Evolutionary conservation across 2,329 filamentous ascomycete species (phyloP).

Genomic region (Lachnellula arida): DNA sequence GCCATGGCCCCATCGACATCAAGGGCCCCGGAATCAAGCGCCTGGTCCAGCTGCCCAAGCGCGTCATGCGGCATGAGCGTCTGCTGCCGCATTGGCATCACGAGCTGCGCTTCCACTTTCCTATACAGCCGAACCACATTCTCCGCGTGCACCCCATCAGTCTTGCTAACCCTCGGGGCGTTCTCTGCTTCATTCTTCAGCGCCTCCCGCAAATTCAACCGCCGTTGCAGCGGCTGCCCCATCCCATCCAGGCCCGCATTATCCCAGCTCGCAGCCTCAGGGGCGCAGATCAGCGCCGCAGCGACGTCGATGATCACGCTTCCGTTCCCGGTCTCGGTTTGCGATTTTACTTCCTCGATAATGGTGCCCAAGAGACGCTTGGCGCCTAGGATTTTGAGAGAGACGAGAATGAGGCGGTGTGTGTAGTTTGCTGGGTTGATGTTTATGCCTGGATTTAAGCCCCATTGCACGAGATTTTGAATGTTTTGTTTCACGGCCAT

Average conservation of each 20-base stretch:
- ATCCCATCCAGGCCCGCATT: conserved; percentile 10
- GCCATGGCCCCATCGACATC: conserved; percentile 10
- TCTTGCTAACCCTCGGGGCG: conserved; percentile 25
- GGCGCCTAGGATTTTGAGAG: conserved; percentile 57
- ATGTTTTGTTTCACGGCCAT: conserved; percentile 57
- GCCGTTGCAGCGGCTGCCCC: conserved; percentile 20
- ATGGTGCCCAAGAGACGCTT: conserved; percentile 56
- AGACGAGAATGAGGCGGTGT: conserved; percentile 63
- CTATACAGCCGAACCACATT: conserved; percentile 27
- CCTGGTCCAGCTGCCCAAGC: conserved; percentile 11
- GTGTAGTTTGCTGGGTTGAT: conserved; percentile 63
- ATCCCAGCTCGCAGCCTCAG: conserved; percentile 41
- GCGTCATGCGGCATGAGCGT: conserved; percentile 9
- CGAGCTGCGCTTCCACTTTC: conserved; percentile 29
- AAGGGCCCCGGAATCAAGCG: conserved; percentile 12
- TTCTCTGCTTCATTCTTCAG: conserved; percentile 28
- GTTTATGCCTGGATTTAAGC: conserved; percentile 49
- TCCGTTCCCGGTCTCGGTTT: conserved; percentile 55
- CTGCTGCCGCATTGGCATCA: conserved; percentile 13
- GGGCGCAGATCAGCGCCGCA: conserved; percentile 64
- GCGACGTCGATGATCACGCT: conserved; percentile 65
- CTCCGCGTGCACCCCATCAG: conserved; percentile 25
- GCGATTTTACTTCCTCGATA: conserved; percentile 61
- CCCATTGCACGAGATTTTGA: conserved; percentile 63
- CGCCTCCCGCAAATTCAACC: conserved; percentile 29